phyloP scores from a whole-genome alignment of 1,284 basidiomycete genomes.

The Microbotryum intermedium region DNA sequence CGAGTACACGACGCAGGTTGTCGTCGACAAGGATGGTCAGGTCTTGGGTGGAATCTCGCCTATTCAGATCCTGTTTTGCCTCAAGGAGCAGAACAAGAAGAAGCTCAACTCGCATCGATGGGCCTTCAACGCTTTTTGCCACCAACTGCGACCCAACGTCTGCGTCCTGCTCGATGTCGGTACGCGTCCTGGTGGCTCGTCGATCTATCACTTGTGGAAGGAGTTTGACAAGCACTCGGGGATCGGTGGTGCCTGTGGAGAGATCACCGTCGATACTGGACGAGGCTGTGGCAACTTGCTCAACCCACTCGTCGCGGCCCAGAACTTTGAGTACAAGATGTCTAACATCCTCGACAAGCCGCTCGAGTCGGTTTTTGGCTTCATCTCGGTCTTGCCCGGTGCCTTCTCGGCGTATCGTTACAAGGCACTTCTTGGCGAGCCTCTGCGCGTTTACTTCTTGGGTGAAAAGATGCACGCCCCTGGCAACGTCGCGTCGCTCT shows the following conservation, averaged over 20 bases:
- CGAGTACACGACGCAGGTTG: slow-evolving; percentile 25
- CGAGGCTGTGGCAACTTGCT: slow-evolving; percentile 54
- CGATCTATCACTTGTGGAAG: slow-evolving; percentile 94
- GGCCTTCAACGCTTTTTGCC: slow-evolving; percentile 43
- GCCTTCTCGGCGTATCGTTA: slow-evolving; percentile 90
- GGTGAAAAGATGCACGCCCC: slow-evolving; percentile 67
- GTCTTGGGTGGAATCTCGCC: slow-evolving; percentile 31
- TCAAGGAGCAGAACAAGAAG: slow-evolving; percentile 36
- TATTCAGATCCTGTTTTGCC: slow-evolving; percentile 40
- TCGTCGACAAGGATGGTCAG: slow-evolving; percentile 12
- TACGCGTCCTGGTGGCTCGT: slow-evolving; percentile 78
- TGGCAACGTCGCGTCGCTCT: slow-evolving; percentile 36
- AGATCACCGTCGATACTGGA: slow-evolving; percentile 16
- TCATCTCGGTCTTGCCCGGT: slow-evolving; percentile 75
- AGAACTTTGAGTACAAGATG: slow-evolving; percentile 64
- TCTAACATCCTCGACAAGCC: slow-evolving; percentile 60
- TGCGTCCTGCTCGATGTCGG: slow-evolving; percentile 92
- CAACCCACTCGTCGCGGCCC: slow-evolving; percentile 78
- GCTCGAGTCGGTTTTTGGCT: slow-evolving; percentile 58
- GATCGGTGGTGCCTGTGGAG: slow-evolving; percentile 62
- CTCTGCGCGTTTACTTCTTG: slow-evolving; percentile 82
- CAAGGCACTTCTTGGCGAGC: slow-evolving; percentile 56
- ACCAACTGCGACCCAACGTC: slow-evolving; percentile 58
- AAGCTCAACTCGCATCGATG: slow-evolving; percentile 36
- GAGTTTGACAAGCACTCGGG: slow-evolving; percentile 59